A percentile compares a stretch with the other conserved stretches of the same genome.
Evolutionary conservation across 495 filamentous ascomycete species (phyloP).

Genomic region (Acidiella bohemica): DNA sequence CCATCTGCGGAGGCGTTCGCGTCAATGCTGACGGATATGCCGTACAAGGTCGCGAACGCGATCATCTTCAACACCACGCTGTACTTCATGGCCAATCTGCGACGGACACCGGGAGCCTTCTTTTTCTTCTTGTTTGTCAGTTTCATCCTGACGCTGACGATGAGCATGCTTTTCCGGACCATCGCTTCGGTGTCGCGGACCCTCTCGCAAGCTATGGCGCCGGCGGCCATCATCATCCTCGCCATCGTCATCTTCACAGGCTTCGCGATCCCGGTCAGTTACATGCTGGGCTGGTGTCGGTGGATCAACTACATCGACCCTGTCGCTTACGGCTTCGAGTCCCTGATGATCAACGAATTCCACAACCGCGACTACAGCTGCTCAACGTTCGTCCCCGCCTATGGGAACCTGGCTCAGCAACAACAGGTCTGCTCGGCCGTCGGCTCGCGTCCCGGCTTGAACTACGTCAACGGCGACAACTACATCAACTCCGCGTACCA

Average conservation of each 20-base stretch:
- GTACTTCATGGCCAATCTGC: constrained; percentile 79
- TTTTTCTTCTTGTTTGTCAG: constrained; percentile 36
- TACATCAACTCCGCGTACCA: constrained; percentile 49
- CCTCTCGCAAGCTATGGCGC: constrained; percentile 71
- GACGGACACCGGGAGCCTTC: constrained; percentile 55
- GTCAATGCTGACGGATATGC: constrained; percentile 70
- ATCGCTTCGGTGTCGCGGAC: constrained; percentile 71
- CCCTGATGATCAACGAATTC: constrained; percentile 86
- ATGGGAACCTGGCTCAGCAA: constrained; percentile 29
- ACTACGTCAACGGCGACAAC: constrained; percentile 45
- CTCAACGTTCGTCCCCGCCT: constrained; percentile 41
- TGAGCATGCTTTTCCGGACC: constrained; percentile 51
- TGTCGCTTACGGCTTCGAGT: constrained; percentile 75
- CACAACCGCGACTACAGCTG: constrained; percentile 51
- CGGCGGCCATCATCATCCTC: constrained; percentile 69
- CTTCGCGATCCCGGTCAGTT: constrained; percentile 62
- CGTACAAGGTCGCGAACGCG: constrained; percentile 42
- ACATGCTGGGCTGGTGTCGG: constrained; percentile 72
- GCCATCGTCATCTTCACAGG: constrained; percentile 71
- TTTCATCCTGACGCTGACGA: constrained; percentile 32
- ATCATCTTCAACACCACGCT: constrained; percentile 47
- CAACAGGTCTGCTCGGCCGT: constrained; percentile 47
- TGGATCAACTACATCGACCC: constrained; percentile 86
- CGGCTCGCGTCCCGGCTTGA: constrained; percentile 46
- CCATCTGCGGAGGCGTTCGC: constrained; percentile 76